Base-by-base conservation (phyloP, 768 basidiomycete species). In the Panaeolus cyanescens region DNA sequence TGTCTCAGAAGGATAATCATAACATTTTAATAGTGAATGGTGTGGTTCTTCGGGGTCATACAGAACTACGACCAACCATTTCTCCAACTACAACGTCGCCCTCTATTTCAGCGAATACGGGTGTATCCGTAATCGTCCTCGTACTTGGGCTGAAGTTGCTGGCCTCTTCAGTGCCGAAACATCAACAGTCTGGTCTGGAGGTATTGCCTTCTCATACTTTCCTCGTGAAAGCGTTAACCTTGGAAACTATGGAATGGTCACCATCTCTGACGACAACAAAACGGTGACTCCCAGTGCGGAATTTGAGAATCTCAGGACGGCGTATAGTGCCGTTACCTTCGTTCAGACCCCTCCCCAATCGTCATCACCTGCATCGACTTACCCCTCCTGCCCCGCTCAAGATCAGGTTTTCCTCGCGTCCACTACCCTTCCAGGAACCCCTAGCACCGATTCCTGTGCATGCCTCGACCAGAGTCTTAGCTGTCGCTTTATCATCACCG, bases 101-200 rank as follows among this genome's bases (percentile, higher is more conserved):
- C 91, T 92, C 9, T 96, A 96, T 79, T 92, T 96, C 78, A 91
- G 91, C 70, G 92, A 93, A 81, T 96, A 83, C 57, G 91, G 93
- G 59, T 92, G 90, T 72, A 85, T 88, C 69, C 80, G 77, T 4
- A 73, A 70, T 22, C 77, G 77, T 28, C 80, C 91, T 55, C 85
- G 91, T 67, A 77, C 88, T 31, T 97, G 93, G 92, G 88, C 87
- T 37, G 95, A 97, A 71, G 85, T 86, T 13, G 80, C 72, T 53
- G 85, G 89, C 22, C 80, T 96, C 22, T 91, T 92, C 72, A 83
- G 89, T 62, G 71, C 82, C 7, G 74, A 89, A 3, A 92, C 94
- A 84, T 83, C 88, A 19, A 74, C 86, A 57, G 86, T 89, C 54
- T 96, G 90, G 87, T 93, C 91, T 34, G 95, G 95, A 63, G 94